Base-by-base conservation (phyloP, 176 grass and related monocot species). In the Oryza meyeriana region DNA sequence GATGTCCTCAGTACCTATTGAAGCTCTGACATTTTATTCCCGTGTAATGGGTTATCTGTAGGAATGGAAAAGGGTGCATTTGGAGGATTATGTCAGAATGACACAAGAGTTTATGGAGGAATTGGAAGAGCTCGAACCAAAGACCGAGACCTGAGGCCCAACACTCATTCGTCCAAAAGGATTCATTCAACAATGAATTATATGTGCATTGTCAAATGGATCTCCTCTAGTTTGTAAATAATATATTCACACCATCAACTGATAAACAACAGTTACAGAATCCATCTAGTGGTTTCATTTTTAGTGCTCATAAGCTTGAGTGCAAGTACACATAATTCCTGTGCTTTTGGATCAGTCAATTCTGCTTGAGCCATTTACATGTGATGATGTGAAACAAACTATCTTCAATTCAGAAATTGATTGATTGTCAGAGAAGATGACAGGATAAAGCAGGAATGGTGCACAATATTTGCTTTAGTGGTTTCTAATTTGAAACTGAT, bases 31-130 rank as follows among this genome's bases (percentile, higher is more conserved):
- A 30, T 45, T 39, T 31, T 47, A 20, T 31, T 24, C n/a, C 38
- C 16, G 27, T 36, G 17, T 38, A 13, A 13, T 36, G 3, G 59
- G n/a, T 11, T 47, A 10, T 75, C 48, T 79, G 12, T 39, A 98
- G 95, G 93, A 91, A 67, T 98, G 95, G 93, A 89, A 88, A 38
- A 80, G 35, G 50, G 58, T 93, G 69, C 88, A 93, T 42, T 81
- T 90, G 85, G 75, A 90, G 34, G 87, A 85, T 72, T 95, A 94
- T 76, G 44, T 98, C n/a, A 64, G 27, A 26, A 93, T 98, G 92
- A 93, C 95, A 12, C 58, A 27, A 55, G 88, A 40, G 12, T 95
- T 93, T 76, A 81, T 85, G 84, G 84, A 90, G 5, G 86, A 89
- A 68, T 18, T 87, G 26, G 92, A 79, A 64, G 75, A 84, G 65